phyloP scores from a whole-genome alignment of 306 rosid genomes.

The Arachis hypogaea region DNA sequence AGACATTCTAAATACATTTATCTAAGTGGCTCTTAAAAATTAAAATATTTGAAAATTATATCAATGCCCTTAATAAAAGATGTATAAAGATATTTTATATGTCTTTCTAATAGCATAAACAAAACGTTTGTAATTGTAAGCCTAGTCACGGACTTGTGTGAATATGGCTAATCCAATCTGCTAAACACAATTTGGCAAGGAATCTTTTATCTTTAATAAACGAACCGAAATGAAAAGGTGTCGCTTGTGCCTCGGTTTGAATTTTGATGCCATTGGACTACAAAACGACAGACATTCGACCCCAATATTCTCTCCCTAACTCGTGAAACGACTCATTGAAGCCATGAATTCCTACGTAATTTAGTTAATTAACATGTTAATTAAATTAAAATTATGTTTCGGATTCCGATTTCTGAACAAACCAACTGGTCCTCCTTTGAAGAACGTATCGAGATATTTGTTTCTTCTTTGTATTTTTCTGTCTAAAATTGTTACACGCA shows the following conservation, averaged over 20 bases:
- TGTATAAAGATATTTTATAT: too few relatives aligned
- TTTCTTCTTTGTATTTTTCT: neutral
- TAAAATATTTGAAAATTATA: too few relatives aligned
- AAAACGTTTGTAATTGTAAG: too few relatives aligned
- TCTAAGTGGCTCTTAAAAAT: too few relatives aligned
- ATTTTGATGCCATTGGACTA: neutral
- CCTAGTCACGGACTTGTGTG: too few relatives aligned
- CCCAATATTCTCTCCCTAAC: constrained; percentile 50
- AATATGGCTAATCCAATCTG: too few relatives aligned
- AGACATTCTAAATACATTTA: too few relatives aligned
- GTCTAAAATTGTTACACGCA: neutral
- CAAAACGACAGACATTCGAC: constrained; percentile 52
- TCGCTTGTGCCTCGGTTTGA: neutral
- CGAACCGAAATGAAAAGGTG: too few relatives aligned
- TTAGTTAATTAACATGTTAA: neutral
- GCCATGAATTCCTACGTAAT: constrained; percentile 15
- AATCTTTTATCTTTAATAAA: too few relatives aligned
- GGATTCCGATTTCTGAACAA: neutral
- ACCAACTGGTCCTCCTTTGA: constrained; percentile 19
- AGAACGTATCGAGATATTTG: constrained; percentile 1
- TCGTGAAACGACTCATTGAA: constrained; percentile 11
- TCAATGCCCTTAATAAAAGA: too few relatives aligned
- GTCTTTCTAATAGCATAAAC: too few relatives aligned
- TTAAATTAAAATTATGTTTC: neutral
- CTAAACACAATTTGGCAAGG: too few relatives aligned